phyloP scores from a whole-genome alignment of 768 basidiomycete genomes.

The Rossbeevera mucosa region DNA sequence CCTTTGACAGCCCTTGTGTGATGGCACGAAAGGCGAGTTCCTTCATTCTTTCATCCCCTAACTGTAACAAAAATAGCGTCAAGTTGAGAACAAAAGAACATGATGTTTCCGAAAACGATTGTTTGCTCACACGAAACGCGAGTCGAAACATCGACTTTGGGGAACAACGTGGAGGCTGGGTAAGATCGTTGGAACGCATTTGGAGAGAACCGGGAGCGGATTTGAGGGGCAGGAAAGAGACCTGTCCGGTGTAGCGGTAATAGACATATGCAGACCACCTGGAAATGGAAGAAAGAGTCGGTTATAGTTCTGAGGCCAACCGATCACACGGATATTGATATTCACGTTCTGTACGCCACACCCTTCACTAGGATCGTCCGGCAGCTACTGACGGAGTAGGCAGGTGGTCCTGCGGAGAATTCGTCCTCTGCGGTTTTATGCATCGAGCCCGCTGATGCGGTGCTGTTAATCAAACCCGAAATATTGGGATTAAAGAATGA shows the following conservation, averaged over 20 bases:
- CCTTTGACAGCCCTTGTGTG: conserved; percentile 16
- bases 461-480: neutral
- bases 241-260: conserved; percentile 30
- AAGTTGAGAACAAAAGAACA: neutral
- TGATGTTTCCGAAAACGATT: neutral
- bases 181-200: neutral
- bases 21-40: conserved; percentile 26
- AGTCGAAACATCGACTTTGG: conserved; percentile 39
- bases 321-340: neutral
- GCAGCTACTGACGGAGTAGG: conserved; percentile 20
- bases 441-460: neutral
- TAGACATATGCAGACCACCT: conserved; percentile 28
- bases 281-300: neutral
- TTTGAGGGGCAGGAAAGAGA: conserved; percentile 23
- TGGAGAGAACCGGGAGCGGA: conserved; percentile 7
- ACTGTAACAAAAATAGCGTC: conserved; percentile 8
- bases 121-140: conserved; percentile 21
- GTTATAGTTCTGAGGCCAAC: neutral
- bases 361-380: conserved; percentile 28
- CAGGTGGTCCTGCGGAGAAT: conserved; percentile 8
- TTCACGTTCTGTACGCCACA: conserved; percentile 27
- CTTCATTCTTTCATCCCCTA: conserved; percentile 24
- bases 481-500: neutral
- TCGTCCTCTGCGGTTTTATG: neutral
- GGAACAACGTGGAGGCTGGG: conserved; percentile 20